These are phyloP conservation scores for Lodderomyces elongisporus DNA, from an alignment of 1,139 yeast genomes.

Conservation along the genomic window DNA sequence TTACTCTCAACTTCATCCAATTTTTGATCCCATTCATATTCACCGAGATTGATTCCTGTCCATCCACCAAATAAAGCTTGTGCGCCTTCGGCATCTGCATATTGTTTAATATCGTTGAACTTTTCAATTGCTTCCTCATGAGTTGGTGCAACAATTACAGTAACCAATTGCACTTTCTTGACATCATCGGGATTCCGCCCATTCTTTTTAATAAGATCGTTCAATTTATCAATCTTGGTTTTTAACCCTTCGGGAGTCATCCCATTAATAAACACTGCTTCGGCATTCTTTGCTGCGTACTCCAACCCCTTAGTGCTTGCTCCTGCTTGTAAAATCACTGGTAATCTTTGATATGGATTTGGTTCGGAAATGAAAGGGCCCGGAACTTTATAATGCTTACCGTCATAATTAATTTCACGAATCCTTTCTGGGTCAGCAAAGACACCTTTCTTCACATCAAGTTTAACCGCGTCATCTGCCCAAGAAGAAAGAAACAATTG, in stretches of 20 bases:
- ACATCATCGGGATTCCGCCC: slow-evolving; percentile 28
- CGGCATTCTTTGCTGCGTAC: slow-evolving; percentile 42
- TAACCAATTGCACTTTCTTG: slow-evolving; percentile 26
- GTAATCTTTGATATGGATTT: slow-evolving; percentile 35
- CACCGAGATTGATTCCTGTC: slow-evolving; percentile 29
- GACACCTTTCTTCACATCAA: slow-evolving; percentile 20
- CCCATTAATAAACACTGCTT: slow-evolving; percentile 32
- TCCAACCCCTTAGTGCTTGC: slow-evolving; percentile 37
- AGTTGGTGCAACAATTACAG: slow-evolving; percentile 28
- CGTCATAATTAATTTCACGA: slow-evolving; percentile 25
- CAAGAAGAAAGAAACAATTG: slow-evolving; percentile 38
- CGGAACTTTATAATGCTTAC: slow-evolving; percentile 36
- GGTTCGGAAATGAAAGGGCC: slow-evolving; percentile 42
- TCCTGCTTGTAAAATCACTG: slow-evolving; percentile 44
- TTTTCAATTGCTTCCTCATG: slow-evolving; percentile 31
- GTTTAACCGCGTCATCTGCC: slow-evolving; percentile 40
- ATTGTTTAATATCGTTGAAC: slow-evolving; percentile 22
- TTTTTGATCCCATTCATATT: slow-evolving; percentile 26
- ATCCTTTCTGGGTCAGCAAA: slow-evolving; percentile 19
- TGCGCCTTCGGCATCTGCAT: slow-evolving; percentile 32
- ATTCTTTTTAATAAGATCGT: slow-evolving; percentile 21
- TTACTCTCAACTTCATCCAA: slow-evolving; percentile 23
- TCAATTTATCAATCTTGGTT: slow-evolving; percentile 22
- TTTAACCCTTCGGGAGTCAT: slow-evolving; percentile 26
- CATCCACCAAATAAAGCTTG: slow-evolving; percentile 32